phyloP scores from a whole-genome alignment of 306 rosid genomes.

The Amphicarpaea edgeworthii region DNA sequence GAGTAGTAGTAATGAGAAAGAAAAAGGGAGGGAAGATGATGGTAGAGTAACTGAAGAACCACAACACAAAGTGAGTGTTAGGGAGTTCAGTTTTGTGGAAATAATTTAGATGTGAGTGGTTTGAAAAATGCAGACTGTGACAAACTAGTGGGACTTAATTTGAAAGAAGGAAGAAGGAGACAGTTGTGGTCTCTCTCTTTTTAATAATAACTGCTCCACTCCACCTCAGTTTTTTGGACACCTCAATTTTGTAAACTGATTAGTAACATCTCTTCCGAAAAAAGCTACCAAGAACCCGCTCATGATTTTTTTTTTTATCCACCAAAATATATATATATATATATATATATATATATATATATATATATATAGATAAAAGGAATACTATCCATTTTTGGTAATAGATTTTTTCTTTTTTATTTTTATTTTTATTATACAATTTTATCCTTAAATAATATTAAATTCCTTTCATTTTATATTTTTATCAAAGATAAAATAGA shows the following conservation, averaged over 20 bases:
- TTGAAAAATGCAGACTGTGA: constrained; percentile 41
- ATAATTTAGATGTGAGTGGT: constrained; percentile 57
- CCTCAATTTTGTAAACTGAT: constrained; percentile 40
- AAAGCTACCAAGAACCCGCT: background rate
- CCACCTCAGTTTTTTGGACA: constrained; percentile 47
- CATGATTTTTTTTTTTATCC: too few relatives aligned
- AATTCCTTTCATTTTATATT: too few relatives aligned
- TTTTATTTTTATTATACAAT: too few relatives aligned
- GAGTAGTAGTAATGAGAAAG: background rate
- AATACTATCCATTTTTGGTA: too few relatives aligned
- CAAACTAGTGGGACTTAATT: constrained; percentile 34
- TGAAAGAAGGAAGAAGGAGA: constrained; percentile 38
- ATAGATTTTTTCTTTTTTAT: too few relatives aligned
- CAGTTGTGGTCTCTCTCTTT: constrained; percentile 50
- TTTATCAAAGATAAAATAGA: too few relatives aligned
- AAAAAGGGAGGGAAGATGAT: constrained; percentile 10
- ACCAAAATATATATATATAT: too few relatives aligned
- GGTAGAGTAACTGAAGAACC: constrained; percentile 26
- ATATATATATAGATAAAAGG: too few relatives aligned
- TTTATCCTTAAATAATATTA: too few relatives aligned
- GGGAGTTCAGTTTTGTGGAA: constrained; percentile 11
- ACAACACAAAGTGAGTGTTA: too few relatives aligned
- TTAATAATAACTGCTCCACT: constrained; percentile 64
- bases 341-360: too few relatives aligned
- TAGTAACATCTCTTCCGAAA: background rate